Evolutionary conservation across 345 rosid species (phyloP), one percentile per base, ranked within the genome.

Genomic region (Brassica juncea): DNA sequence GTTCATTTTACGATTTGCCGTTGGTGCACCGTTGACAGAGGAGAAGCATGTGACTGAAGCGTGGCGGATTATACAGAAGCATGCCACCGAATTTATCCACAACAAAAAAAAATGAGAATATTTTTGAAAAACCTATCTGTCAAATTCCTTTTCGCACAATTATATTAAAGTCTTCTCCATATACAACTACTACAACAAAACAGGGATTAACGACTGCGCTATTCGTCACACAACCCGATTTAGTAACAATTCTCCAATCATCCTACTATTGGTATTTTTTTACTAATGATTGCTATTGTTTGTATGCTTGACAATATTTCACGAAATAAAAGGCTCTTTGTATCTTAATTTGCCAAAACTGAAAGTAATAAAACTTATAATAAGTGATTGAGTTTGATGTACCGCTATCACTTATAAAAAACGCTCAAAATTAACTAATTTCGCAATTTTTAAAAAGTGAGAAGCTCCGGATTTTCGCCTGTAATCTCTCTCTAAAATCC

Each of bases 11-110:
- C 80, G 83, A 27, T 80, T 75, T 23, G 83, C 80, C 3, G 80
- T 80, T 21, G 83, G 83, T 68, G 80, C 80, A 70, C 44, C 83
- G 21, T 70, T 80, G 6, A 80, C 83, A 8, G 80, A 75, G 52
- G 76, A 80, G 35, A 57, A 64, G 16, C 80, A 80, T 39, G 76
- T 80, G 27, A 39, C 35, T 16, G 75, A 61, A 63, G 76, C 72
- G 35, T 80, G 83, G 83, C 70, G 39, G 42, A 58, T 63, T 57
- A 75, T 81, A 32, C 54, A 75, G 19, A 72, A 81, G 1, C 68
- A 75, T 10, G 80, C 80, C 62, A 28, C 77, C 19, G 64, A 71
- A 54, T 70, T 64, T 9, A 69, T 34, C 14, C 3, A 27, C 39
- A 70, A 63, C 2, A 55, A 16, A 35, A 14, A 34, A 9, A 19